These are phyloP conservation scores for Medicago arabica DNA, from an alignment of 306 rosid species.

Conservation along the genomic window DNA sequence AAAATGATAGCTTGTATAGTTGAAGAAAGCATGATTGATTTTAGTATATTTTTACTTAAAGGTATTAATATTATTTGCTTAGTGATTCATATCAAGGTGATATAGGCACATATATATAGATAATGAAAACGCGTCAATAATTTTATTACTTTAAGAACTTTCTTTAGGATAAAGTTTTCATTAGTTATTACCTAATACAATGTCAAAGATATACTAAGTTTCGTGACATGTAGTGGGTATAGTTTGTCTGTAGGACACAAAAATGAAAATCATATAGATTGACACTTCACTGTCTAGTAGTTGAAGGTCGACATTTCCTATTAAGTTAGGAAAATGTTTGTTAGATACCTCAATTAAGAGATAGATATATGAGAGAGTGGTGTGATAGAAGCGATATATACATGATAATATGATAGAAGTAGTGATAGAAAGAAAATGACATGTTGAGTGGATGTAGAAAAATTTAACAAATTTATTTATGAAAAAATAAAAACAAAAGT, in stretches of 20 bases:
- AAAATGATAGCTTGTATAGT: constrained; percentile 30
- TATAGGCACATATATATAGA: constrained; percentile 32
- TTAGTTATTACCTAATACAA: constrained; percentile 10
- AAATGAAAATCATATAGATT: constrained; percentile 13
- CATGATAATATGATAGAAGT: too few relatives aligned
- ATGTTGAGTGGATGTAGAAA: too few relatives aligned
- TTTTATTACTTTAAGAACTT: constrained; percentile 21
- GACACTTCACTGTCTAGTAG: constrained; percentile 26
- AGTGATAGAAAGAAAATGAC: too few relatives aligned
- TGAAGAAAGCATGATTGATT: constrained; percentile 48
- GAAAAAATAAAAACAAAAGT: too few relatives aligned
- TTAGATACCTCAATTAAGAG: too few relatives aligned
- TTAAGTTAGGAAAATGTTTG: neutral
- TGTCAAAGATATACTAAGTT: neutral
- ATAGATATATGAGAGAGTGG: too few relatives aligned
- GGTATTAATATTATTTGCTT: neutral
- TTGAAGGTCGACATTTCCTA: neutral
- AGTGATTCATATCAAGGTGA: constrained; percentile 25
- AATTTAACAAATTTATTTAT: too few relatives aligned
- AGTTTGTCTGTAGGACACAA: neutral
- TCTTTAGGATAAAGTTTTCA: constrained; percentile 7
- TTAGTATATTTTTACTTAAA: neutral
- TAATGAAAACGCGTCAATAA: constrained; percentile 47
- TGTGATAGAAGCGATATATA: too few relatives aligned
- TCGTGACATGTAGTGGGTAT: constrained; percentile 25